Conservation (phyloP, 2,329 filamentous ascomycete genomes). For the Epichloe hybrida region DNA sequence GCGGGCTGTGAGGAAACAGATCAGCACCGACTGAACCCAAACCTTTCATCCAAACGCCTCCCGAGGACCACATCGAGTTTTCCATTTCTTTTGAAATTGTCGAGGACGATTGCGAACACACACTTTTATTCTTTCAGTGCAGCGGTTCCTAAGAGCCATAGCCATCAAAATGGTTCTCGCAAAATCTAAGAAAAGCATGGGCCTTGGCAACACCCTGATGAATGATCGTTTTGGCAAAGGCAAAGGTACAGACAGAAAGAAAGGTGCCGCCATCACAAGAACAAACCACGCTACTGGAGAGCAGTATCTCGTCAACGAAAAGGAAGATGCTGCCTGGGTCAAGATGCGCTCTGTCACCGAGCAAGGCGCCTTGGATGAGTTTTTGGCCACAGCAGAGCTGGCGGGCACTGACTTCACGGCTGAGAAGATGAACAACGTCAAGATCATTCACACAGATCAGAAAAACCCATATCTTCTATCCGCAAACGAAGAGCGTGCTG, state of each 20-base stretch:
- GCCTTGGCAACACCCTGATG: slow-evolving; percentile 95
- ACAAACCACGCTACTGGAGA: slow-evolving; percentile 72
- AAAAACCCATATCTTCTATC: slow-evolving; percentile 90
- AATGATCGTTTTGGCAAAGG: slow-evolving; percentile 95
- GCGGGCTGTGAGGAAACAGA: not conserved
- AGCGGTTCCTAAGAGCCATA: not conserved
- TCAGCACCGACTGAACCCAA: not conserved
- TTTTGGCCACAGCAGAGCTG: slow-evolving; percentile 85
- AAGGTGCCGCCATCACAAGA: slow-evolving; percentile 44
- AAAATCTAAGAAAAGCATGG: slow-evolving; percentile 91
- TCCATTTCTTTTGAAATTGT: not conserved
- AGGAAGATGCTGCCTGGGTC: slow-evolving; percentile 87
- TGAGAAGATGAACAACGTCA: slow-evolving; percentile 97
- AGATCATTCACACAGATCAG: slow-evolving; percentile 95
- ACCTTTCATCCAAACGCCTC: not conserved
- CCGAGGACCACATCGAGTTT: not conserved
- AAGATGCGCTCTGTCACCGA: slow-evolving; percentile 99
- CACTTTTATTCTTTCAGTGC: not conserved
- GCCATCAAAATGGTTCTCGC: slow-evolving; percentile 43
- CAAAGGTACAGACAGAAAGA: slow-evolving; percentile 72
- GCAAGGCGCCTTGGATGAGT: slow-evolving; percentile 92
- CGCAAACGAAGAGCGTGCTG: slow-evolving; percentile 64
- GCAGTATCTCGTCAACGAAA: slow-evolving; percentile 83
- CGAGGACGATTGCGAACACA: not conserved
- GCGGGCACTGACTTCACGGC: slow-evolving; percentile 98